Evolutionary conservation across 306 rosid genomes (phyloP).

Genomic region (Argentina anserina): DNA sequence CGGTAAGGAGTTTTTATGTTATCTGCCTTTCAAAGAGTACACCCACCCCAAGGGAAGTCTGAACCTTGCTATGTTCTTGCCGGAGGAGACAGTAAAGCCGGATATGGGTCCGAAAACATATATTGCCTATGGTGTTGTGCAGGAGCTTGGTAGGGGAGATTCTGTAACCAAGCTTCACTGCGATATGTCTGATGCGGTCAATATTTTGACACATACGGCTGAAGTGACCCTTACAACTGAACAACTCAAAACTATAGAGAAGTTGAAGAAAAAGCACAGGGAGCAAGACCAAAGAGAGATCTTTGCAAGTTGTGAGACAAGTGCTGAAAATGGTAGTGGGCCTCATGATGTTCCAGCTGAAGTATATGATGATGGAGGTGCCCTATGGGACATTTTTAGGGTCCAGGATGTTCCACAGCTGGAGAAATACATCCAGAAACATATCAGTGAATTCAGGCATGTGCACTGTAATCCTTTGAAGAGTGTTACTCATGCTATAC

Average conservation of each 20-base stretch:
- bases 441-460: constrained; percentile 74
- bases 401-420: constrained; percentile 75
- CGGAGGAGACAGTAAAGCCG: constrained; percentile 32
- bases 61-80: constrained; percentile 53
- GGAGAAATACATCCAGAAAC: constrained; percentile 63
- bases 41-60: constrained; percentile 60
- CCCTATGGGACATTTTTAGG: constrained; percentile 88
- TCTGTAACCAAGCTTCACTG: constrained; percentile 93
- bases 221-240: constrained; percentile 26
- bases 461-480: constrained; percentile 43
- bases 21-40: constrained; percentile 71
- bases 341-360: neutral
- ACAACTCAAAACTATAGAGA: constrained; percentile 15
- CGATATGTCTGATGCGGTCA: constrained; percentile 88
- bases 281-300: constrained; percentile 58
- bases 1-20: constrained; percentile 61
- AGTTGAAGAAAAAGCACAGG: constrained; percentile 37
- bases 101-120: constrained; percentile 94
- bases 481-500: constrained; percentile 67
- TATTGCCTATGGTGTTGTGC: constrained; percentile 72
- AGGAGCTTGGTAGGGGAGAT: constrained; percentile 91
- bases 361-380: constrained; percentile 44
- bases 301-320: constrained; percentile 15
- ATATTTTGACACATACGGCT: constrained; percentile 66
- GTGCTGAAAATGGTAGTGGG: neutral